Evolutionary conservation across 2,329 filamentous ascomycete species (phyloP).

Genomic region (Beauveria medogensis): DNA sequence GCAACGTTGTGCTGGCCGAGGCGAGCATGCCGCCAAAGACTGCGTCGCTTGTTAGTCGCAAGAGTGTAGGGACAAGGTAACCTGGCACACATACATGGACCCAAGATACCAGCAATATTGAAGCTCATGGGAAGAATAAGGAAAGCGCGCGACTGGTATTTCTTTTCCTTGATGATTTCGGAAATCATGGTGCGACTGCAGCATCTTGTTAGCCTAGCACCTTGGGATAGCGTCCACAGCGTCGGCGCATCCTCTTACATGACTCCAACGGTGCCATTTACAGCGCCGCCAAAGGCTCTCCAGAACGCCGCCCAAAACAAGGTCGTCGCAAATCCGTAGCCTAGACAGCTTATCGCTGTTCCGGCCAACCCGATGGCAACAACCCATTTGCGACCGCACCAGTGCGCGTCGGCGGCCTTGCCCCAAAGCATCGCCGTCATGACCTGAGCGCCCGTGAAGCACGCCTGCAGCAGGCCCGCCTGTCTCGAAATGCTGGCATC

Average conservation of each 20-base stretch:
- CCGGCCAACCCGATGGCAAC: conserved; percentile 63
- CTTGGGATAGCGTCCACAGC: background rate
- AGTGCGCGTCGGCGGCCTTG: conserved; percentile 50
- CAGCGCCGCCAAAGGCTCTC: conserved; percentile 53
- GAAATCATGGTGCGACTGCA: conserved; percentile 38
- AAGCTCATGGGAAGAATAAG: conserved; percentile 40
- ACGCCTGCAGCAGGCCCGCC: conserved; percentile 61
- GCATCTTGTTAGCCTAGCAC: background rate
- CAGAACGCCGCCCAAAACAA: conserved; percentile 59
- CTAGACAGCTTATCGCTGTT: conserved; percentile 58
- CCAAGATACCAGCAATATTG: conserved; percentile 37
- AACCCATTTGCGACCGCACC: conserved; percentile 59
- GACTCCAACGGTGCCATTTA: conserved; percentile 42
- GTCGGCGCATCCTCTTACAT: conserved; percentile 31
- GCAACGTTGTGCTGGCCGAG: conserved; percentile 55
- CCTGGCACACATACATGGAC: conserved; percentile 29
- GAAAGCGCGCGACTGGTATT: conserved; percentile 40
- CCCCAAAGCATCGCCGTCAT: conserved; percentile 69
- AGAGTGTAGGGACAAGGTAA: background rate
- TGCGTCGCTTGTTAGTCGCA: conserved; percentile 15
- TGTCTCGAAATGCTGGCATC: conserved; percentile 54
- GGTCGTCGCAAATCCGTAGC: conserved; percentile 62
- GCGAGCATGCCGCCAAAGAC: conserved; percentile 60
- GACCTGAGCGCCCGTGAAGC: conserved; percentile 67
- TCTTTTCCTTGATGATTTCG: conserved; percentile 40